Evolutionary conservation across 2,329 filamentous ascomycete genomes (phyloP), one percentile per base, ranked within the genome.

Genomic region (Talaromyces atroroseus): DNA sequence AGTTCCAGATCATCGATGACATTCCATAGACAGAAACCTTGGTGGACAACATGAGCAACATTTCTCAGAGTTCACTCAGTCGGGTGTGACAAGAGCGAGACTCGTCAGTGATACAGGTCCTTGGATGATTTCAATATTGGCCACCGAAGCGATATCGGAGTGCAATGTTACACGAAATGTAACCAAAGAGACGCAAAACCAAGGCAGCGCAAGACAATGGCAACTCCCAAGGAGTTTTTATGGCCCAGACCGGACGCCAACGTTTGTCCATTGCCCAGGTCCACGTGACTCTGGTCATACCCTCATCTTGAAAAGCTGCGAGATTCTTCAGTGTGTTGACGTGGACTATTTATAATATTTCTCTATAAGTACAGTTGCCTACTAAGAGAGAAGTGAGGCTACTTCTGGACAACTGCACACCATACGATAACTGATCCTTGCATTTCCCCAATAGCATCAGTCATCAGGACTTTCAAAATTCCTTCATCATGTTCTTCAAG

Each of bases 401-500:
- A 18, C 16, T 40, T 16, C 3, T 6, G 34, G 8, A 29, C 8
- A 29, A 29, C 8, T 29, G 11, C 5, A 29, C 26, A 29, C 34
- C 16, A 42, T 34, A 38, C 48, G 24, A 50, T 8, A 8, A 20
- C 2, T 21, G 16, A 38, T 36, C 7, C 1, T 16, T 12, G 18
- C 26, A 36, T 40, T 24, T 26, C 12, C 20, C 26, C 21, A 18
- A 40, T 8, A n/a, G 2, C 20, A 26, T 11, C 12, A 38, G 16
- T 5, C 48, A 50, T 12, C 7, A 6, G 5, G 6, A 11, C 18
- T n/a, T 24, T 14, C 7, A 14, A 49, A 36, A 34, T 34, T 36
- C 29, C 11, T 49, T 18, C 14, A 53, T 32, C 38, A 49, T 52
- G n/a, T 20, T 48, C 21, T 18, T 52, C 49, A 48, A 57, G 8